phyloP scores from a whole-genome alignment of 1,139 yeast species.

The Magnusiomyces starmeri region DNA sequence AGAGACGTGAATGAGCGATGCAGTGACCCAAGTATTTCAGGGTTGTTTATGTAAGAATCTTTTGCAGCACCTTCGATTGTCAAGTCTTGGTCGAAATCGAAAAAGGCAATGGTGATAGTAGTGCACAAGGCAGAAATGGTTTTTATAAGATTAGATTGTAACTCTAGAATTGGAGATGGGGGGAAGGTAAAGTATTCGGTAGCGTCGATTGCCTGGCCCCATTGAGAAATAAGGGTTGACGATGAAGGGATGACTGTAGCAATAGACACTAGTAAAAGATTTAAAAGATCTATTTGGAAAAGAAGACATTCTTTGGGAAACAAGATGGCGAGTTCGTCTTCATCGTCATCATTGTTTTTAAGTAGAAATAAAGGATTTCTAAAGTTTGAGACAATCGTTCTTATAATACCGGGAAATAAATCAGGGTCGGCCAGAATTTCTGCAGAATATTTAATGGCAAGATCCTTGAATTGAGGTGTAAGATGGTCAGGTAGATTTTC shows the following conservation, averaged over 20 bases:
- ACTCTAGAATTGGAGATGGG: slow-evolving; percentile 19
- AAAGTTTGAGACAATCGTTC: slow-evolving; percentile 16
- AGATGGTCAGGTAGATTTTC: slow-evolving; percentile 10
- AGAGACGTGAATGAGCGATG: slow-evolving; percentile 33
- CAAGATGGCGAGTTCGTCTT: slow-evolving; percentile 10
- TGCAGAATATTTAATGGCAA: slow-evolving; percentile 20
- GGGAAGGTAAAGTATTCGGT: slow-evolving; percentile 38
- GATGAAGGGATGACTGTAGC: slow-evolving; percentile 27
- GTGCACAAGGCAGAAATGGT: slow-evolving; percentile 20
- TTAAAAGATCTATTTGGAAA: slow-evolving; percentile 23
- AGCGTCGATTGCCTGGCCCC: slow-evolving; percentile 51
- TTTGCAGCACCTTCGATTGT: slow-evolving; percentile 19
- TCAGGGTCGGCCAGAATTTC: slow-evolving; percentile 22
- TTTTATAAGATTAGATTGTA: slow-evolving; percentile 8
- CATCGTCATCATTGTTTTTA: slow-evolving; percentile 15
- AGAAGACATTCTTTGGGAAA: slow-evolving; percentile 17
- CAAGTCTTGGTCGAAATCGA: slow-evolving; percentile 31
- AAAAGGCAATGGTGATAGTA: slow-evolving; percentile 28
- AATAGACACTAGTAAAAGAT: slow-evolving; percentile 27
- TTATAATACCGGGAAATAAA: slow-evolving; percentile 21
- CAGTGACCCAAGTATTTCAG: slow-evolving; percentile 38
- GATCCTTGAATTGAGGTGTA: background rate
- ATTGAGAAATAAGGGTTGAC: slow-evolving; percentile 35
- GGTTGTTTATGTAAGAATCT: slow-evolving; percentile 41
- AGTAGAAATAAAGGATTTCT: slow-evolving; percentile 12